These are phyloP conservation scores for Eustoma russellianum DNA, from an alignment of 257 asterid genomes.

Conservation along the genomic window DNA sequence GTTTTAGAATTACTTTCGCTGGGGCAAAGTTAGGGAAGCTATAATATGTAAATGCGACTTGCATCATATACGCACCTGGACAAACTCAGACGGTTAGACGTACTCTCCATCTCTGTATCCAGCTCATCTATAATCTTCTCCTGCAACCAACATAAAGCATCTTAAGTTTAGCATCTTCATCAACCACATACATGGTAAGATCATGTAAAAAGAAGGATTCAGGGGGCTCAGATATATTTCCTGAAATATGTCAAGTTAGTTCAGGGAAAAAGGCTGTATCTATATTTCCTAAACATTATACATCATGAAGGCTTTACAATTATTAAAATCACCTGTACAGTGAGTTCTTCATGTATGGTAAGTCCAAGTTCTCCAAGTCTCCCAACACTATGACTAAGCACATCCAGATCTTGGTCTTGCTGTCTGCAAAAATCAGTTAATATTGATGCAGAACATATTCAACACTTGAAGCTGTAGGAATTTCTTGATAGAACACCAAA, in stretches of 20 bases:
- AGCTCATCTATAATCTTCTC: constrained; percentile 76
- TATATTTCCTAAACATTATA: no score
- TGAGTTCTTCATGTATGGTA: constrained; percentile 95
- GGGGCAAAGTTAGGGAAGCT: no score
- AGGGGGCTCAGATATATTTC: no score
- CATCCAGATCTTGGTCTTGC: constrained; percentile 28
- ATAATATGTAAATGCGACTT: no score
- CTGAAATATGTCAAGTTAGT: no score
- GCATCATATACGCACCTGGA: constrained; percentile 49
- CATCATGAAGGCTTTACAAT: neutral
- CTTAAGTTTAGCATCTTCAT: neutral
- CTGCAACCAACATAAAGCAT: constrained; percentile 27
- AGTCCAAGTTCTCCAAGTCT: constrained; percentile 96
- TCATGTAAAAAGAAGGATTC: no score
- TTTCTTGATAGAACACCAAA: no score
- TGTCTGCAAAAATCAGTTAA: constrained; percentile 4
- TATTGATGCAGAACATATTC: neutral
- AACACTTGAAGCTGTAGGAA: neutral
- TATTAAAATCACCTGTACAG: constrained; percentile 54
- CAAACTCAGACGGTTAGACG: constrained; percentile 94
- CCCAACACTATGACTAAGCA: constrained; percentile 79
- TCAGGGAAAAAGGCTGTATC: no score
- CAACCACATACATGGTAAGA: no score
- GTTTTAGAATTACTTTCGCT: no score
- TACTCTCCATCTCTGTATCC: constrained; percentile 90